Evolutionary conservation across 306 rosid species (phyloP).

Genomic region (Urtica urens): DNA sequence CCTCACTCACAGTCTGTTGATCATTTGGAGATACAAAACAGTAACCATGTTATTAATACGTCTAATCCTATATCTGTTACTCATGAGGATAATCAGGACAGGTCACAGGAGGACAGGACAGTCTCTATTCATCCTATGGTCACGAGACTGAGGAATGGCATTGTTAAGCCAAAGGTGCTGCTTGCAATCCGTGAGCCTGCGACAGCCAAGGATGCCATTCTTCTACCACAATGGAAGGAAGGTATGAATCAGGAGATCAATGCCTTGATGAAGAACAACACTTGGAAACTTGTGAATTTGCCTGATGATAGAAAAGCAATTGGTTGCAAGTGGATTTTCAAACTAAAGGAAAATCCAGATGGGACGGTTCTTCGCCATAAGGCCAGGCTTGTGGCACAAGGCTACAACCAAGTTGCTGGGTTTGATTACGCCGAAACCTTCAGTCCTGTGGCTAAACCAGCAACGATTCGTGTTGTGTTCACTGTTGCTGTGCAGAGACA

Average conservation of each 20-base stretch:
- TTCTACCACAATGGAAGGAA: background rate
- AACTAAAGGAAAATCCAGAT: background rate
- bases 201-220: background rate
- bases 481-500: background rate
- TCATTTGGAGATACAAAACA: too few relatives aligned
- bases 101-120: too few relatives aligned
- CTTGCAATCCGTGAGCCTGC: background rate
- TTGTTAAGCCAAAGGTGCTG: background rate
- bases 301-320: background rate
- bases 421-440: background rate
- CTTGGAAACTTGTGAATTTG: background rate
- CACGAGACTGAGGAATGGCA: background rate
- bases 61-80: too few relatives aligned
- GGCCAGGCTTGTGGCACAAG: background rate
- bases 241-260: background rate
- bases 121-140: background rate
- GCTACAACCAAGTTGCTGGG: background rate
- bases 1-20: too few relatives aligned
- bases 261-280: background rate
- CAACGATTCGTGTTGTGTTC: background rate
- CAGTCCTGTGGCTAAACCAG: background rate
- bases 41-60: too few relatives aligned
- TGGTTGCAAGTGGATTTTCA: background rate
- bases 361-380: background rate
- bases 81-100: too few relatives aligned